phyloP scores from a whole-genome alignment of 768 basidiomycete species.

The Boletus rubropictus region DNA sequence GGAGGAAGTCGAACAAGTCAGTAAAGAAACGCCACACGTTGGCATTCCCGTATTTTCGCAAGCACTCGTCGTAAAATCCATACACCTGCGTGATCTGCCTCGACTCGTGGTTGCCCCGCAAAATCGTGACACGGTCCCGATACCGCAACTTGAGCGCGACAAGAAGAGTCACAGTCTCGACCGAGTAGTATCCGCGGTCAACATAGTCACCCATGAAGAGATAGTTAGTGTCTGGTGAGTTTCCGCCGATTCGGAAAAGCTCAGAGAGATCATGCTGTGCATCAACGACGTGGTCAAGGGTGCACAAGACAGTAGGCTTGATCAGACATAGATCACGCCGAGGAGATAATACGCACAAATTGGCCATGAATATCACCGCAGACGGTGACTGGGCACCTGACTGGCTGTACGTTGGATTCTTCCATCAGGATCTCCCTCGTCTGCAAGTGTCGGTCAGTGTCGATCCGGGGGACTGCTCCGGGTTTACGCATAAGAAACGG shows the following conservation, averaged over 20 bases:
- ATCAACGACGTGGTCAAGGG: constrained; percentile 3
- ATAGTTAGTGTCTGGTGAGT: constrained; percentile 98
- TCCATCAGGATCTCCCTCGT: constrained; percentile 98
- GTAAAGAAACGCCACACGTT: constrained; percentile 99
- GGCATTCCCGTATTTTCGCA: constrained; percentile 99
- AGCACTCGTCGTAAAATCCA: constrained; percentile 99
- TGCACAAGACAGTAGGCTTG: constrained; percentile 4
- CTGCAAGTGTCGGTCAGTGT: constrained; percentile 39
- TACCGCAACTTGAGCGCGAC: constrained; percentile 97
- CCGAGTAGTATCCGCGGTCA: constrained; percentile 98
- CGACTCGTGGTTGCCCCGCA: constrained; percentile 98
- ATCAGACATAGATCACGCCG: constrained; percentile 25
- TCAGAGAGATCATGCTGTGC: constrained; percentile 96
- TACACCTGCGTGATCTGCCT: constrained; percentile 99
- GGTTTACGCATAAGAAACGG: background rate
- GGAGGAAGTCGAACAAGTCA: constrained; percentile 96
- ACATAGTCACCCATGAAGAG: constrained; percentile 99
- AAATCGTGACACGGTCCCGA: constrained; percentile 94
- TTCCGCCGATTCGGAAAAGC: constrained; percentile 96
- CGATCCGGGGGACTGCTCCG: constrained; percentile 5
- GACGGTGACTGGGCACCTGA: constrained; percentile 97
- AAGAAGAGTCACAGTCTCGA: constrained; percentile 96
- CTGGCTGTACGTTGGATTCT: constrained; percentile 98
- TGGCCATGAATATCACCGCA: constrained; percentile 99
- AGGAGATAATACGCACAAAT: constrained; percentile 71